Percentiles rank a stretch among this genome's conserved stretches.
phyloP scores from a whole-genome alignment of 176 grass and related monocot genomes.

The Pharus latifolius region DNA sequence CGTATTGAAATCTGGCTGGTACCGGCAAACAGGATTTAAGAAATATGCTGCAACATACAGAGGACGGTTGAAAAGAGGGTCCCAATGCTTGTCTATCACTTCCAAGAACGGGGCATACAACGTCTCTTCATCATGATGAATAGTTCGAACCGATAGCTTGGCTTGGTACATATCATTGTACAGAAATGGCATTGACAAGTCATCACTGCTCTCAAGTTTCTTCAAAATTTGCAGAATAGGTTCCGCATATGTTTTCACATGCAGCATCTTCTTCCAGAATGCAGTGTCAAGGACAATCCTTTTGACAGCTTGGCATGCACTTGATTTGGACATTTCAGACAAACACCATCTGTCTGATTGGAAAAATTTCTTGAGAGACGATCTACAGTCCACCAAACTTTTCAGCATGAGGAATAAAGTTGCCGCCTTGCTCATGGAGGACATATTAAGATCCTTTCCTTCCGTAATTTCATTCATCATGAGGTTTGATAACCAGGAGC shows the following conservation, averaged over 20 bases:
- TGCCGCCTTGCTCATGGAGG: neutral
- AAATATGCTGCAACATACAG: constrained; percentile 30
- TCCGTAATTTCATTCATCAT: constrained; percentile 25
- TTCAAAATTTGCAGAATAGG: constrained; percentile 8
- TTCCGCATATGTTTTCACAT: constrained; percentile 2
- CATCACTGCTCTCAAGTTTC: neutral
- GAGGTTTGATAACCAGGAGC: constrained; percentile 12
- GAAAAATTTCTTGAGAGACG: constrained; percentile 16
- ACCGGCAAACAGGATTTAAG: constrained; percentile 22
- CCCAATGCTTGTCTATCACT: constrained; percentile 16
- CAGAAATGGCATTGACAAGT: constrained; percentile 12
- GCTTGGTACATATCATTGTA: constrained; percentile 14
- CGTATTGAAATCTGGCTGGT: constrained; percentile 22
- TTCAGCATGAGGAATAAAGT: constrained; percentile 9
- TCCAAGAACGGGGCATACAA: constrained; percentile 18
- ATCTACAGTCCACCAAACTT: constrained; percentile 6
- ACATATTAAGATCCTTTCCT: constrained; percentile 15
- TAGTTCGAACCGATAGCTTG: constrained; percentile 11
- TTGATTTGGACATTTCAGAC: constrained; percentile 19
- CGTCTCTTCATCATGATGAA: constrained; percentile 7
- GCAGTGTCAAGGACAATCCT: neutral
- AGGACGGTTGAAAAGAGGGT: constrained; percentile 15
- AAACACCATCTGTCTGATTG: constrained; percentile 12
- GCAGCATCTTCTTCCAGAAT: constrained; percentile 28
- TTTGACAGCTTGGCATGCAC: constrained; percentile 22